These are phyloP conservation scores for Bipolaris gigantea DNA, from an alignment of 2,329 filamentous ascomycete genomes.

Conservation along the genomic window DNA sequence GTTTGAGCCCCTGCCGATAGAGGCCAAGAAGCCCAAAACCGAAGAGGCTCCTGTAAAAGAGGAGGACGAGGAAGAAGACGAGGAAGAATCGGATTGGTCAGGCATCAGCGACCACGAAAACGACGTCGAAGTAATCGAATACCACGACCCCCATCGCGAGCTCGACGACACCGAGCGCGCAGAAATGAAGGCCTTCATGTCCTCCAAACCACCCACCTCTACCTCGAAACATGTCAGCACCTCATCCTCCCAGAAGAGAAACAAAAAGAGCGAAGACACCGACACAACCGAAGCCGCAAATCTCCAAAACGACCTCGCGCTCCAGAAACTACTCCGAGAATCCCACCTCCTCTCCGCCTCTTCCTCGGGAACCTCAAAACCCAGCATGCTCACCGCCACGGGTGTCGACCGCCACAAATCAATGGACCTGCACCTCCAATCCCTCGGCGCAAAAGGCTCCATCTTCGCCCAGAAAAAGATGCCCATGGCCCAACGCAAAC, in stretches of 20 bases:
- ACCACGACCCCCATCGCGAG: constrained; percentile 28
- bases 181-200: constrained; percentile 79
- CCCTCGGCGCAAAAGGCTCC: constrained; percentile 75
- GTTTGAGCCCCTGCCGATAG: constrained; percentile 70
- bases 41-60: constrained; percentile 34
- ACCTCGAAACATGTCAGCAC: constrained; percentile 21
- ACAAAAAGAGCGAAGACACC: constrained; percentile 35
- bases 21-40: constrained; percentile 34
- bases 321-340: constrained; percentile 87
- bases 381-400: constrained; percentile 46
- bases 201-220: constrained; percentile 55
- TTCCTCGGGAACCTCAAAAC: constrained; percentile 48
- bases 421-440: constrained; percentile 78
- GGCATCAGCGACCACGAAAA: constrained; percentile 56
- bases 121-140: constrained; percentile 51
- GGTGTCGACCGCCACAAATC: constrained; percentile 80
- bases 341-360: constrained; percentile 76
- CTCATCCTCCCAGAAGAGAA: constrained; percentile 7
- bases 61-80: constrained; percentile 33
- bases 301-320: constrained; percentile 86
- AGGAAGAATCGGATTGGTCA: constrained; percentile 60
- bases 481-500: constrained; percentile 83
- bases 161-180: constrained; percentile 50
- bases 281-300: constrained; percentile 64
- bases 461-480: constrained; percentile 80